Evolutionary conservation across 495 filamentous ascomycete genomes (phyloP), one percentile per base, ranked within the genome.

Genomic region (Aspergillus incahuasiensis): DNA sequence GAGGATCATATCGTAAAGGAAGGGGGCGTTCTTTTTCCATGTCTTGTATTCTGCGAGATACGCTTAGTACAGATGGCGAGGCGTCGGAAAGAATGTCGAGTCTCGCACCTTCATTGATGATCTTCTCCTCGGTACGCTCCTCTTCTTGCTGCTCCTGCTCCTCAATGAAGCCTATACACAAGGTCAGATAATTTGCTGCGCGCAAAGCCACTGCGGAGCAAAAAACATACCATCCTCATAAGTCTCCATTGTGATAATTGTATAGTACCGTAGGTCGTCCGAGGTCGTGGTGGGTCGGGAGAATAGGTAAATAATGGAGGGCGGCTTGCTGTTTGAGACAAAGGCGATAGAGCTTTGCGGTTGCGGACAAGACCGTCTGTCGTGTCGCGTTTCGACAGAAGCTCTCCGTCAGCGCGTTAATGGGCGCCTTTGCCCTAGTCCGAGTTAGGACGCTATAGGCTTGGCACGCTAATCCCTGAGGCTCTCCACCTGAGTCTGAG

Each of bases 1-100:
- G 28, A 96, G 74, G 54, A 97, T 92, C 79, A 96, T 86, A 64
- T 97, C 95, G 71, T 99, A 99, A 61, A 99, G 87, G 70, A 97
- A 97, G 3, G 92, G 91, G 59, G 90, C 87, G 72, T 97, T 97
- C 82, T 99, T 99, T 80, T 99, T 99, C 95, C 95, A 99, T 59
- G 90, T 96, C 69, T 99, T 99, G 81, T 99, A 99, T 74, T 97
- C 95, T 92, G 66, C 16, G 43, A 45, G 5, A 18, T 28, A 28
- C 8, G 25, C 24, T 65, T 61, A 63, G 61, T 46, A 42, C 38
- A 18, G 42, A 16, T 25, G 19, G 21, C 13, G n/a, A 12, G n/a
- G 21, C 11, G 13, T 22, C 41, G 18, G n/a, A 30, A 13, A 11
- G n/a, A 15, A 34, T n/a, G 11, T 16, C 21, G 28, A 35, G 20